Evolutionary conservation across 1,139 yeast species (phyloP).

Genomic region (Pichia kudriavzevii): DNA sequence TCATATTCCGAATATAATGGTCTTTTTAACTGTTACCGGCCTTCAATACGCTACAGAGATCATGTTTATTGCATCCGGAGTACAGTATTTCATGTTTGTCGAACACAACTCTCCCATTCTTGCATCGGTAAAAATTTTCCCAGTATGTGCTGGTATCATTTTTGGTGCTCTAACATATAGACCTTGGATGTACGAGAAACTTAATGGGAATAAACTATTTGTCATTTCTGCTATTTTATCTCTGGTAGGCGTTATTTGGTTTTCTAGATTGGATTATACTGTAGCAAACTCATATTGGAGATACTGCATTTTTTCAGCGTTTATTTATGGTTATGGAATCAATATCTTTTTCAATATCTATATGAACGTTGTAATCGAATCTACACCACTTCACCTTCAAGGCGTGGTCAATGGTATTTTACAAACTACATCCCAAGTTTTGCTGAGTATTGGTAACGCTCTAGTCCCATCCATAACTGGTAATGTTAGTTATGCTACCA

Average conservation of each 20-base stretch:
- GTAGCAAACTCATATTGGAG: conserved; percentile 25
- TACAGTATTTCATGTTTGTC: conserved; percentile 17
- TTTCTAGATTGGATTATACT: conserved; percentile 20
- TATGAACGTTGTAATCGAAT: conserved; percentile 20
- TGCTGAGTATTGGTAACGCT: conserved; percentile 24
- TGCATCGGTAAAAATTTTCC: conserved; percentile 26
- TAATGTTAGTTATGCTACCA: conserved; percentile 10
- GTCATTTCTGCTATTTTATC: conserved; percentile 16
- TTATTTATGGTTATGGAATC: conserved; percentile 17
- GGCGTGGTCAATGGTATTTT: conserved; percentile 30
- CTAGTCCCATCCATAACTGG: conserved; percentile 24
- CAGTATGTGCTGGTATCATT: conserved; percentile 19
- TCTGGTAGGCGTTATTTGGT: conserved; percentile 20
- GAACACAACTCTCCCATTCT: conserved; percentile 21
- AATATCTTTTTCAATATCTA: conserved; percentile 20
- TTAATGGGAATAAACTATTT: conserved; percentile 19
- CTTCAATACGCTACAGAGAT: conserved; percentile 11
- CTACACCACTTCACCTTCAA: conserved; percentile 28
- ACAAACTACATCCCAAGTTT: conserved; percentile 27
- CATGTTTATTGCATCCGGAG: conserved; percentile 8
- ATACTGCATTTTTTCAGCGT: conserved; percentile 21
- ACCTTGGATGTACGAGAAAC: conserved; percentile 7
- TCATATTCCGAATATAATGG: conserved; percentile 18
- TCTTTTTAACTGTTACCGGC: conserved; percentile 11
- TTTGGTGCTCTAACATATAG: conserved; percentile 13